phyloP scores from a whole-genome alignment of 208 protist species.

The Acanthamoeba culbertsoni region DNA sequence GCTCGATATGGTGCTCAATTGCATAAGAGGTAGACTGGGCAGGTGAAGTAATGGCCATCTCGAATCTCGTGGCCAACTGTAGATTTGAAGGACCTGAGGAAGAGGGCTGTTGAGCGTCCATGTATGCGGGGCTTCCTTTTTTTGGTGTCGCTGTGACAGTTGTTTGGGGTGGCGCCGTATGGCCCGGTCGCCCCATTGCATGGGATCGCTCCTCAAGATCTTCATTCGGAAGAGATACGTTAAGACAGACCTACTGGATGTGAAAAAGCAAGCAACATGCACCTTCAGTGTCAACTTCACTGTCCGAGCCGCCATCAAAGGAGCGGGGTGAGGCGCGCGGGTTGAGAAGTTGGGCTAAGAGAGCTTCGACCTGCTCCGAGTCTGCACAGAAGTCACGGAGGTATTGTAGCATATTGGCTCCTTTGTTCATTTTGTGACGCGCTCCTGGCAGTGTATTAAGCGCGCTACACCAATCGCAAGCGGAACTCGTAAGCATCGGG shows the following conservation, averaged over 20 bases:
- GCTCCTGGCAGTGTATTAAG: constrained; percentile 21
- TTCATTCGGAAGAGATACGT: no score
- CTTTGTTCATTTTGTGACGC: constrained; percentile 24
- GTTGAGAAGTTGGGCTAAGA: constrained; percentile 19
- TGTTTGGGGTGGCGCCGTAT: no score
- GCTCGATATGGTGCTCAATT: not conserved
- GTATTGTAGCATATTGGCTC: constrained; percentile 26
- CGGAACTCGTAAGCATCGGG: not conserved
- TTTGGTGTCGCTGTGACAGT: no score
- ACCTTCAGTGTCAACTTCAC: not conserved
- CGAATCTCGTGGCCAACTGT: no score
- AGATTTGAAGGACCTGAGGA: no score
- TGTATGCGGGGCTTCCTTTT: no score
- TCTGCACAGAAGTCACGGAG: constrained; percentile 34
- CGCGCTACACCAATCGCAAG: not conserved
- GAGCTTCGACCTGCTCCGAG: not conserved
- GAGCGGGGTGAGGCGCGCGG: not conserved
- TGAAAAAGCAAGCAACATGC: not conserved
- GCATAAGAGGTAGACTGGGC: not conserved
- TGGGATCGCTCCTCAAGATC: no score
- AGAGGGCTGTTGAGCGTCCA: no score
- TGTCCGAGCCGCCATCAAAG: not conserved
- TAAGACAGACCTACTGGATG: not conserved
- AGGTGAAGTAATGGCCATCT: no score
- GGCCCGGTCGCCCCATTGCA: no score